Percentiles rank a stretch among this genome's conserved stretches.
These are phyloP conservation scores for Eimeria sp. DNA, from an alignment of 169 alveolate genomes.

Conservation along the genomic window DNA sequence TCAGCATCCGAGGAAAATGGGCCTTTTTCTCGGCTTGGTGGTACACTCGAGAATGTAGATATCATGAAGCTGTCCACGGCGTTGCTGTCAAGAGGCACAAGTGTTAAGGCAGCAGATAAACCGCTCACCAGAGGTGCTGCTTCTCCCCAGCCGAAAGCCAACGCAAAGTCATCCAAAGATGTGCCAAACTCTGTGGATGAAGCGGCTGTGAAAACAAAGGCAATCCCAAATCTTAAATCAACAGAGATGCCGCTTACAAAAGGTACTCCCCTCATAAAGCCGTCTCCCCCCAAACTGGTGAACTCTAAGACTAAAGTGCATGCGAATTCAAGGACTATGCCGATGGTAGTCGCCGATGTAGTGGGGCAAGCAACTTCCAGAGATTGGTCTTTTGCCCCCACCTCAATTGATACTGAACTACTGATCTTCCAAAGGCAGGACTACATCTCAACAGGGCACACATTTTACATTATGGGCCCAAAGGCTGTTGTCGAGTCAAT, in stretches of 20 bases:
- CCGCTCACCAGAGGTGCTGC: background rate
- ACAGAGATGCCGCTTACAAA: background rate
- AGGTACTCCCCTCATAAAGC: background rate
- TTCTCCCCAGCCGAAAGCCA: background rate
- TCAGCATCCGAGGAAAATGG: background rate
- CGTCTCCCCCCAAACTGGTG: background rate
- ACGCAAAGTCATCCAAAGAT: background rate
- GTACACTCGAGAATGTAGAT: background rate
- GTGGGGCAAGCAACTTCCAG: background rate
- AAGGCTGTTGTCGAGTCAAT: conserved; percentile 37
- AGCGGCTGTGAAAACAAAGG: background rate
- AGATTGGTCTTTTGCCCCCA: conserved; percentile 28
- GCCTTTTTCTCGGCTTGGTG: background rate
- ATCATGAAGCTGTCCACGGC: conserved; percentile 37
- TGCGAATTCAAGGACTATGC: background rate
- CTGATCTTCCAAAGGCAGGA: background rate
- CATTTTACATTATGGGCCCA: conserved; percentile 39
- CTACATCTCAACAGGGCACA: conserved; percentile 21
- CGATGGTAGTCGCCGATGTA: background rate
- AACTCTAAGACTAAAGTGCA: background rate
- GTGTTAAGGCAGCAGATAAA: background rate
- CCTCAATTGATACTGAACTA: conserved; percentile 45
- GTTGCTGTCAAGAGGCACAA: background rate
- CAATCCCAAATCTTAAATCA: background rate
- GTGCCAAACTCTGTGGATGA: background rate